These are phyloP conservation scores for Colletotrichum melonis DNA, from an alignment of 2,329 filamentous ascomycete species.

Conservation along the genomic window DNA sequence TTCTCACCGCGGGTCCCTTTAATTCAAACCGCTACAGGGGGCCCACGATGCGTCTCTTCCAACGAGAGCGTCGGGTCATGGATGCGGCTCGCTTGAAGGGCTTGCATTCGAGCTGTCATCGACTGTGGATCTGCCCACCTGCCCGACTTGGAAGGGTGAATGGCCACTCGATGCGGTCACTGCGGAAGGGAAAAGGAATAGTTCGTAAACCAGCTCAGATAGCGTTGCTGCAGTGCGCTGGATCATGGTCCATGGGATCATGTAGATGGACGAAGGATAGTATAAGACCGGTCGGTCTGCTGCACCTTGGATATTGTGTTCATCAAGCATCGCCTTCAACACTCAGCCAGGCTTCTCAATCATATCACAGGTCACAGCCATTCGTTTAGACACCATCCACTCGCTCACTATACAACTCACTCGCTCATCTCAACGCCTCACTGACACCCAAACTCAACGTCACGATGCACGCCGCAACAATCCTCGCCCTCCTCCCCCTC, in stretches of 20 bases:
- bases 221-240: not conserved
- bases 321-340: slow-evolving; percentile 12
- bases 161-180: not conserved
- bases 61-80: not conserved
- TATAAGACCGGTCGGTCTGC: slow-evolving; percentile 8
- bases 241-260: not conserved
- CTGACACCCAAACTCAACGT: not conserved
- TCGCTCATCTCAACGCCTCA: not conserved
- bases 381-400: slow-evolving; percentile 14
- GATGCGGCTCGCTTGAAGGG: not conserved
- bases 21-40: slow-evolving; percentile 28
- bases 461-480: slow-evolving; percentile 28
- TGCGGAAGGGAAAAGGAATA: not conserved
- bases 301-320: not conserved
- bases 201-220: not conserved
- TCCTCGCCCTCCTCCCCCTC: slow-evolving; percentile 30
- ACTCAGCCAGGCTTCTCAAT: not conserved
- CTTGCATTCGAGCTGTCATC: not conserved
- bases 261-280: not conserved
- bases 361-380: not conserved
- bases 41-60: not conserved
- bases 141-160: not conserved
- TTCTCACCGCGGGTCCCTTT: slow-evolving; percentile 17
- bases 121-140: not conserved
- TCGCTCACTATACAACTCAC: not conserved